Evolutionary conservation across 768 basidiomycete species (phyloP), one percentile per base, ranked within the genome.

Genomic region (Trametes cinnabarina): DNA sequence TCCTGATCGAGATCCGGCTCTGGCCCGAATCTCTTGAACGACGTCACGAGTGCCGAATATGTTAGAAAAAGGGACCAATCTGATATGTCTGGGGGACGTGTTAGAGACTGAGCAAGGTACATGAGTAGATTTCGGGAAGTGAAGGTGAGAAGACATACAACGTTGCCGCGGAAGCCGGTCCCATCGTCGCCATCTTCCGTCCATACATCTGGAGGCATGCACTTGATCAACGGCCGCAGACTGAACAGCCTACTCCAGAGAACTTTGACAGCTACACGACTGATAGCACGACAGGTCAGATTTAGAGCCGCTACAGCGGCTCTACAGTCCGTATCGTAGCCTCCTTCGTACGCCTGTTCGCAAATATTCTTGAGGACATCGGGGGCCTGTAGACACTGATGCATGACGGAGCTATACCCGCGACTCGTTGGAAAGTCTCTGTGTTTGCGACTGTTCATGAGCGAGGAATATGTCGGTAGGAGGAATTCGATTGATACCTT

Each of bases 231-330:
- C 12, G 60, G 55, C 40, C 60, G 55, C 10, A 61, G 25, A 22
- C 60, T 57, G 51, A 61, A 61, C 10, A 61, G 44, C 14, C 60
- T 43, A 46, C 55, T 56, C 60, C 60, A 61, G 3, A 61, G 55
- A 23, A 61, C 55, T 46, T 48, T 48, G 4, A 19, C 35, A 0
- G 60, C 60, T 12, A 61, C 46, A 17, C 48, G 50, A 35, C 47
- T 20, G 25, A 61, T 39, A 4, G 55, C 46, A 5, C 51, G 60
- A 43, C 55, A 57, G 1, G 60, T 52, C 14, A 43, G 37, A 23
- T 25, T 55, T 39, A 61, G 46, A 12, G 60, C 60, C 15, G 54
- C 55, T 1, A 61, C 60, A 1, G 51, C 39, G 15, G 60, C 51
- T 51, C 60, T 56, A 32, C 55, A 52, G 5, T 61, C 55, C 32